Conservation (phyloP, 768 basidiomycete genomes). For the Tricholomella constricta region DNA sequence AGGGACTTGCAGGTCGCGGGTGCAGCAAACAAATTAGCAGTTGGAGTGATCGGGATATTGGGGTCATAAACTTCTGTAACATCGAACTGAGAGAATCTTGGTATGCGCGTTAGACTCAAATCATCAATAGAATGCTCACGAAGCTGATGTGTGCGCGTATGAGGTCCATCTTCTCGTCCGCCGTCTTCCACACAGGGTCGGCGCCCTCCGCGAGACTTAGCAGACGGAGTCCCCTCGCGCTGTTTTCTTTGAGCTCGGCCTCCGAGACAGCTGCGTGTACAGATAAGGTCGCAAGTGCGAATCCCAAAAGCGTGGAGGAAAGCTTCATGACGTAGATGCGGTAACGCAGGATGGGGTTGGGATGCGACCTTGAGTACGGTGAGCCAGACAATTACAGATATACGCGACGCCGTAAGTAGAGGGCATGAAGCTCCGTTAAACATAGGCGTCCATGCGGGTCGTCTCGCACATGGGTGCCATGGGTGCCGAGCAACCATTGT, state of each 20-base stretch:
- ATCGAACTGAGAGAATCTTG: slow-evolving; percentile 26
- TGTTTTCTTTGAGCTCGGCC: slow-evolving; percentile 26
- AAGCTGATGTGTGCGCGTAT: slow-evolving; percentile 24
- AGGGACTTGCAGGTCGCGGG: slow-evolving; percentile 8
- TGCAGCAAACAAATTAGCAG: slow-evolving; percentile 3
- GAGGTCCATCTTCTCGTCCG: slow-evolving; percentile 31
- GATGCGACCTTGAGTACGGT: not conserved
- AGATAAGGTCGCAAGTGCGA: slow-evolving; percentile 3
- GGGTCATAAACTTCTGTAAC: slow-evolving; percentile 34
- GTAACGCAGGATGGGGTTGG: not conserved
- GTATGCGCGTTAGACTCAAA: not conserved
- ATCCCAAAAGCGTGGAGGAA: not conserved
- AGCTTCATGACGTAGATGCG: slow-evolving; percentile 6
- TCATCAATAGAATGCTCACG: slow-evolving; percentile 16
- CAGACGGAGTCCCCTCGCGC: slow-evolving; percentile 33
- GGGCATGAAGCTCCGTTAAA: not conserved
- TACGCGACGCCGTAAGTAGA: not conserved
- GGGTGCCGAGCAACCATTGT: not conserved
- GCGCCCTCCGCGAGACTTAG: slow-evolving; percentile 30
- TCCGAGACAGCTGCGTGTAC: slow-evolving; percentile 16
- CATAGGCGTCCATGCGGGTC: not conserved
- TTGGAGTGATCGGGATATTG: slow-evolving; percentile 11
- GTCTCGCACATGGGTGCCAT: not conserved
- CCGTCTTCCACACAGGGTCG: slow-evolving; percentile 34
- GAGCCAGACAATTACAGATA: not conserved